phyloP scores from a whole-genome alignment of 1,139 yeast species.

The Candida albicans region DNA sequence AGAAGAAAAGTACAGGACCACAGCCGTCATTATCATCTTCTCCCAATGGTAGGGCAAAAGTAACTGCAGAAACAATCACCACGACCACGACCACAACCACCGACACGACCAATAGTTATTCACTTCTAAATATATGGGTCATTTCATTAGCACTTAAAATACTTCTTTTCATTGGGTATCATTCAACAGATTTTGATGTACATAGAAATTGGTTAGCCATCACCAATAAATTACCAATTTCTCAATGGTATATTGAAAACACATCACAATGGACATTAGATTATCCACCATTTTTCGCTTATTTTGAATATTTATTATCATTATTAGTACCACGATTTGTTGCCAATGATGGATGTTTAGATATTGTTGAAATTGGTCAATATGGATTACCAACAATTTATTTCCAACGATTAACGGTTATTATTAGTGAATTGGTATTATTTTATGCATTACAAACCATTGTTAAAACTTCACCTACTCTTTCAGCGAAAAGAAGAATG shows the following conservation, averaged over 20 bases:
- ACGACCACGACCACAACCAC: neutral
- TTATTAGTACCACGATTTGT: constrained; percentile 68
- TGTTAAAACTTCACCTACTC: constrained; percentile 50
- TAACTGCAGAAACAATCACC: neutral
- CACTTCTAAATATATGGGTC: constrained; percentile 42
- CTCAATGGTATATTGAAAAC: constrained; percentile 78
- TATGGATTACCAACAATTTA: constrained; percentile 78
- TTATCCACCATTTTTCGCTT: constrained; percentile 97
- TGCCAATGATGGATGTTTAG: constrained; percentile 73
- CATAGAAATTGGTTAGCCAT: constrained; percentile 97
- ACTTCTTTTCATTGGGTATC: constrained; percentile 47
- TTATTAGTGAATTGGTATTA: constrained; percentile 70
- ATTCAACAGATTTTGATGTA: constrained; percentile 94
- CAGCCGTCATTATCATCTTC: too few species aligned
- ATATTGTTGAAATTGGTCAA: constrained; percentile 60
- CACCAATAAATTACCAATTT: constrained; percentile 73
- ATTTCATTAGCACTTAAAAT: constrained; percentile 38
- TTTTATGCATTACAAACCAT: constrained; percentile 73
- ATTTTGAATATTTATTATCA: constrained; percentile 81
- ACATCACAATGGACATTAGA: constrained; percentile 96
- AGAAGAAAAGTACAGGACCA: too few species aligned
- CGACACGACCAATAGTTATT: constrained; percentile 17
- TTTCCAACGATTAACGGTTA: constrained; percentile 81
- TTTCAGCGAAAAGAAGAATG: constrained; percentile 40
- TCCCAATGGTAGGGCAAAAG: neutral